phyloP scores from a whole-genome alignment of 148 eudicot genomes.

The Spergularia marina region DNA sequence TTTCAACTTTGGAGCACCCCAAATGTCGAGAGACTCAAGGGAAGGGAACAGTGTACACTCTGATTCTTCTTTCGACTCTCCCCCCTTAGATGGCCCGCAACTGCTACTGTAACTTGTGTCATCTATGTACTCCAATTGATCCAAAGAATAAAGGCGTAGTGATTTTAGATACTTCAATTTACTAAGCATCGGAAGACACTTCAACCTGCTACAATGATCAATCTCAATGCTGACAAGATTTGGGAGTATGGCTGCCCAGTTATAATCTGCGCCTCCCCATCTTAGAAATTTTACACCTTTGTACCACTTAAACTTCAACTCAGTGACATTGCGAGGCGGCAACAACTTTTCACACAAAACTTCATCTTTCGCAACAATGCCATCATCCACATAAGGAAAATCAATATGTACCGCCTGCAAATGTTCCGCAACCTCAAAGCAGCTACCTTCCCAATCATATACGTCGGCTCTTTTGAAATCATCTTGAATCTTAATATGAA shows the following conservation, averaged over 20 bases:
- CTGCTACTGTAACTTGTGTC: background rate
- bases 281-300: no score
- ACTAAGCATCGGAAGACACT: background rate
- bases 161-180: background rate
- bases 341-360: no score
- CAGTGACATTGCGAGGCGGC: no score
- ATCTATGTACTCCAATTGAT: background rate
- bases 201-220: background rate
- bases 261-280: no score
- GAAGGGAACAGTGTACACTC: background rate
- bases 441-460: background rate
- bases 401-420: no score
- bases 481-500: background rate
- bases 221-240: conserved; percentile 1
- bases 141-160: background rate
- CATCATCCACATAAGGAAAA: no score
- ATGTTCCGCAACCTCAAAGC: background rate
- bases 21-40: no score
- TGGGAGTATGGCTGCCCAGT: background rate
- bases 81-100: no score
- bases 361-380: no score
- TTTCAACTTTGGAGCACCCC: no score
- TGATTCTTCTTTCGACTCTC: background rate
- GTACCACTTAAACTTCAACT: no score
- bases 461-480: no score